A percentile compares a stretch with the other conserved stretches of the same genome.
These are phyloP conservation scores for Phyllosticta citribraziliensis DNA, from an alignment of 2,329 filamentous ascomycete species.

Conservation along the genomic window DNA sequence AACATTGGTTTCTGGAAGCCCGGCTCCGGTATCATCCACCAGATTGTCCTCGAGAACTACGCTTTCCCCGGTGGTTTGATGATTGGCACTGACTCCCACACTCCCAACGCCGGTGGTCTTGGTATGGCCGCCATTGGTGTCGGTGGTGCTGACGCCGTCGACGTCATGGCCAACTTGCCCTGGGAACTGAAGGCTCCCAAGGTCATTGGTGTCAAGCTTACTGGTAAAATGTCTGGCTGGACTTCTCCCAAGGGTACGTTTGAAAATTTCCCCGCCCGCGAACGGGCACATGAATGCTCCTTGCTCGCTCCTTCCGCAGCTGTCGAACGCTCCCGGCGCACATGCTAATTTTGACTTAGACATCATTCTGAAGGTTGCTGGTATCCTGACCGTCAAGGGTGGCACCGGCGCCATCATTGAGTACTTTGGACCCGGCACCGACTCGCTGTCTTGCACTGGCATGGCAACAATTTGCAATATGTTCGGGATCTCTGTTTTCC, in stretches of 20 bases:
- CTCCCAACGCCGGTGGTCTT: slow-evolving; percentile 91
- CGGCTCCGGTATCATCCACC: slow-evolving; percentile 98
- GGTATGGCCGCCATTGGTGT: slow-evolving; percentile 94
- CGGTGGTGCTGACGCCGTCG: slow-evolving; percentile 94
- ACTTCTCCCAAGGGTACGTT: slow-evolving; percentile 75
- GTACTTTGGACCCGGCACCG: slow-evolving; percentile 63
- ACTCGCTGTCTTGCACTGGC: slow-evolving; percentile 69
- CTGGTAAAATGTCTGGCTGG: slow-evolving; percentile 83
- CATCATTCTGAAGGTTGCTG: slow-evolving; percentile 94
- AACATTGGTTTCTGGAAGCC: slow-evolving; percentile 99
- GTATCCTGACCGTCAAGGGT: slow-evolving; percentile 94
- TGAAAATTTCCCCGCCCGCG: background rate
- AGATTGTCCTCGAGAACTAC: slow-evolving; percentile 98
- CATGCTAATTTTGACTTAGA: slow-evolving; percentile 42
- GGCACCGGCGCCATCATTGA: slow-evolving; percentile 87
- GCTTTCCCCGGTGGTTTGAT: slow-evolving; percentile 97
- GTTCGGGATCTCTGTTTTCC: too few species aligned
- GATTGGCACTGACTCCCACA: slow-evolving; percentile 97
- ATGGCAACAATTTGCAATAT: slow-evolving; percentile 69
- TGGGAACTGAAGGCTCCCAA: slow-evolving; percentile 99
- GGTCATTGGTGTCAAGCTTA: slow-evolving; percentile 91
- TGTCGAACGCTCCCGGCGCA: background rate
- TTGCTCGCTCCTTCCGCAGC: background rate
- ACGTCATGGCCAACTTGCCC: slow-evolving; percentile 93
- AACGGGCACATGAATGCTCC: background rate